Conservation (phyloP, 2,329 filamentous ascomycete species). For the Botrytis medusae region DNA sequence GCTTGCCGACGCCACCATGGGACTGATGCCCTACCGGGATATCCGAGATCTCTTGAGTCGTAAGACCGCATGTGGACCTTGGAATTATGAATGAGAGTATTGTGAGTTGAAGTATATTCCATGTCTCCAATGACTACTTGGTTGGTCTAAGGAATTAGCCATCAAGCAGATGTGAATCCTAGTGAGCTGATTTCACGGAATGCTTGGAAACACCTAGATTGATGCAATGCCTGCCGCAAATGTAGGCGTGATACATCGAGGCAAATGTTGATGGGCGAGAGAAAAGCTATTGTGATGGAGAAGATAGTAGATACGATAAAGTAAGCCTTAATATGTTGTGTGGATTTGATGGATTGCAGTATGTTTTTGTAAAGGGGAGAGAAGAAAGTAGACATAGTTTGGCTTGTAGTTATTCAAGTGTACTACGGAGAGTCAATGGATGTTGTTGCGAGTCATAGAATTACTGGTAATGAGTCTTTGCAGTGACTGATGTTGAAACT, state of each 20-base stretch:
- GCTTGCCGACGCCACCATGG: neutral
- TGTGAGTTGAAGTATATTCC: too few species aligned
- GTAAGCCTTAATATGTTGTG: neutral
- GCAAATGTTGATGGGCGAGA: neutral
- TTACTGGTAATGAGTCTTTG: neutral
- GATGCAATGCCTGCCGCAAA: neutral
- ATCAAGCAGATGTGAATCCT: too few species aligned
- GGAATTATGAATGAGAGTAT: neutral
- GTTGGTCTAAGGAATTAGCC: neutral
- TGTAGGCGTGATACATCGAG: neutral
- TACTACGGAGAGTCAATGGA: neutral
- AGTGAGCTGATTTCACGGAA: too few species aligned
- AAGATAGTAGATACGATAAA: neutral
- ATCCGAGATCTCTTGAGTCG: neutral
- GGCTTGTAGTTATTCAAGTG: neutral
- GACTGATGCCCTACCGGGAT: neutral
- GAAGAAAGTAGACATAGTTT: neutral
- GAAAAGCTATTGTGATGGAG: neutral
- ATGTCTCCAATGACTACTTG: neutral
- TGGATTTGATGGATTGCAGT: neutral
- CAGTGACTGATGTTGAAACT: neutral
- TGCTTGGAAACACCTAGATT: neutral
- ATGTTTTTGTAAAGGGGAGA: neutral
- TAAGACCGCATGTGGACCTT: neutral
- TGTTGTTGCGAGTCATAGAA: neutral